Conservation (phyloP, 2,329 filamentous ascomycete genomes). For the Cladosporium sp. region DNA sequence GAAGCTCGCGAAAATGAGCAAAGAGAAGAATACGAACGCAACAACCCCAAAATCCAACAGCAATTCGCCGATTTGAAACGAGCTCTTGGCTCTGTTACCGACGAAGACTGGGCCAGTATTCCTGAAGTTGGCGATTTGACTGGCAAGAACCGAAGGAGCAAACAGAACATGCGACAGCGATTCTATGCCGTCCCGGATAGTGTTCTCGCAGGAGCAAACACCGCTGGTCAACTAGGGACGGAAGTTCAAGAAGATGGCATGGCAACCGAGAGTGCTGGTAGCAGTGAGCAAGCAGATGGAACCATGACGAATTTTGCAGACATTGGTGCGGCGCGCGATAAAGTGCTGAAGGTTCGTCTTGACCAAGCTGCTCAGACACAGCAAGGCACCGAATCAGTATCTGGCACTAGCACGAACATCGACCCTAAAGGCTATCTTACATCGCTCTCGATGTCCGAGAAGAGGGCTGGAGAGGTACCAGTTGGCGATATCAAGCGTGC, state of each 20-base stretch:
- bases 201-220: slow-evolving; percentile 81
- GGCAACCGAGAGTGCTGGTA: slow-evolving; percentile 36
- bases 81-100: slow-evolving; percentile 78
- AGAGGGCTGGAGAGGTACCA: slow-evolving; percentile 74
- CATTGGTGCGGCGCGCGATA: slow-evolving; percentile 93
- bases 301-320: slow-evolving; percentile 98
- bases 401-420: slow-evolving; percentile 82
- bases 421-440: slow-evolving; percentile 96
- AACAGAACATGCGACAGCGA: slow-evolving; percentile 72
- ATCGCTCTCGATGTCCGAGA: slow-evolving; percentile 75
- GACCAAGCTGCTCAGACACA: slow-evolving; percentile 72
- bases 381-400: slow-evolving; percentile 59
- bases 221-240: slow-evolving; percentile 76
- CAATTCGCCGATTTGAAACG: slow-evolving; percentile 96
- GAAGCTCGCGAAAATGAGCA: slow-evolving; percentile 91
- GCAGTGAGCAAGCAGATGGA: slow-evolving; percentile 60
- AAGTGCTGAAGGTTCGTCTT: slow-evolving; percentile 88
- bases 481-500: slow-evolving; percentile 95
- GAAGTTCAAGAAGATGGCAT: slow-evolving; percentile 75
- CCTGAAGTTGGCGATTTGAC: slow-evolving; percentile 96
- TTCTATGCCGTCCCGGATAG: slow-evolving; percentile 98
- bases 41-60: slow-evolving; percentile 96
- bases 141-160: slow-evolving; percentile 81
- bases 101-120: slow-evolving; percentile 94
- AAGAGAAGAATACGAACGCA: slow-evolving; percentile 89